phyloP scores from a whole-genome alignment of 140 eudicot species.

The Bidens hawaiensis region DNA sequence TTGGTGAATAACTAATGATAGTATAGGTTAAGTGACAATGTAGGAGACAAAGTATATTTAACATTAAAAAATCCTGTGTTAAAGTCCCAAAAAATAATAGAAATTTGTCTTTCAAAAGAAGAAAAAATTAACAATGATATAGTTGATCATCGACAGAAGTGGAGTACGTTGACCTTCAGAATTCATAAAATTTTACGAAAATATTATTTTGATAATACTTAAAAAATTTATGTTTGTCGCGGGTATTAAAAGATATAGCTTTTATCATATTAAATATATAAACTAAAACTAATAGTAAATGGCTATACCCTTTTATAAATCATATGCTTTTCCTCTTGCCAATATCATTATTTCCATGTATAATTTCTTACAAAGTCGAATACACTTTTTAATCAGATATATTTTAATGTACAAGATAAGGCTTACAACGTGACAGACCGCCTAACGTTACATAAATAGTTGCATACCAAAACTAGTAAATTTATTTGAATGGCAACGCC shows the following conservation, averaged over 20 bases:
- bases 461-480: slow-evolving; percentile 26
- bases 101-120: too few species aligned
- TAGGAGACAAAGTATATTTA: background rate
- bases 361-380: slow-evolving; percentile 13
- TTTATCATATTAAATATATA: too few species aligned
- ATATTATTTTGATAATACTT: too few species aligned
- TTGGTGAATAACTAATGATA: background rate
- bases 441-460: slow-evolving; percentile 25
- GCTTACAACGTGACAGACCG: slow-evolving; percentile 18
- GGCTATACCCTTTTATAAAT: slow-evolving; percentile 24
- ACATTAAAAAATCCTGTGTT: too few species aligned
- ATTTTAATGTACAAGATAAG: slow-evolving; percentile 14
- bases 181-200: too few species aligned
- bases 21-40: background rate
- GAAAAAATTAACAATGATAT: too few species aligned
- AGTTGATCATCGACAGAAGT: too few species aligned
- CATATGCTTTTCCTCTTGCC: slow-evolving; percentile 1
- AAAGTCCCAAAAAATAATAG: too few species aligned
- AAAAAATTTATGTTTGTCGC: too few species aligned
- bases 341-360: slow-evolving; percentile 10
- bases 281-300: background rate
- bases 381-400: slow-evolving; percentile 14
- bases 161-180: too few species aligned
- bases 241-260: too few species aligned
- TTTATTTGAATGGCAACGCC: slow-evolving; percentile 23